phyloP scores from a whole-genome alignment of 805 yeast species.

The Dipodascus geniculatus region DNA sequence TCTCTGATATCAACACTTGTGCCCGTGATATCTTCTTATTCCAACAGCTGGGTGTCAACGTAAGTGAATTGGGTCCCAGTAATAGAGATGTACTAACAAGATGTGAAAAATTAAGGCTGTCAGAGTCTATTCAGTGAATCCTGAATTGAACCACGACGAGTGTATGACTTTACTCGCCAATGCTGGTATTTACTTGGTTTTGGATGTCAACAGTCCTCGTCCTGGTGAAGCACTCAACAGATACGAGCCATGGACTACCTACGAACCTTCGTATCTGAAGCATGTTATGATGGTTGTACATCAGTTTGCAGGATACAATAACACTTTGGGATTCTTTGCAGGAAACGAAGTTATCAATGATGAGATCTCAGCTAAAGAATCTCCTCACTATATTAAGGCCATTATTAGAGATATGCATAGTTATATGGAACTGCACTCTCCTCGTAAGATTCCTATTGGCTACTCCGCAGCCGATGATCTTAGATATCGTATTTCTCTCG shows the following conservation, averaged over 20 bases:
- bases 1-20: constrained; percentile 61
- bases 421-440: constrained; percentile 46
- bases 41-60: constrained; percentile 75
- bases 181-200: constrained; percentile 83
- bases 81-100: neutral
- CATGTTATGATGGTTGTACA: constrained; percentile 73
- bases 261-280: constrained; percentile 53
- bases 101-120: constrained; percentile 36
- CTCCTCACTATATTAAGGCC: constrained; percentile 72
- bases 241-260: constrained; percentile 89
- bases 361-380: constrained; percentile 46
- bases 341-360: constrained; percentile 90
- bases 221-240: constrained; percentile 71
- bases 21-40: constrained; percentile 73
- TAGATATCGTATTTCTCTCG: constrained; percentile 58
- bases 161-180: constrained; percentile 88
- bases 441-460: constrained; percentile 75
- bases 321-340: constrained; percentile 83
- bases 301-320: constrained; percentile 73
- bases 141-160: constrained; percentile 68
- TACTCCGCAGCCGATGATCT: constrained; percentile 96
- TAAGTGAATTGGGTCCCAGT: constrained; percentile 2
- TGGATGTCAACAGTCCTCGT: constrained; percentile 86
- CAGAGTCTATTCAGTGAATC: constrained; percentile 78
- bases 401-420: constrained; percentile 70